Base-by-base conservation (phyloP, 2,329 filamentous ascomycete species). In the Lachnellula arida region DNA sequence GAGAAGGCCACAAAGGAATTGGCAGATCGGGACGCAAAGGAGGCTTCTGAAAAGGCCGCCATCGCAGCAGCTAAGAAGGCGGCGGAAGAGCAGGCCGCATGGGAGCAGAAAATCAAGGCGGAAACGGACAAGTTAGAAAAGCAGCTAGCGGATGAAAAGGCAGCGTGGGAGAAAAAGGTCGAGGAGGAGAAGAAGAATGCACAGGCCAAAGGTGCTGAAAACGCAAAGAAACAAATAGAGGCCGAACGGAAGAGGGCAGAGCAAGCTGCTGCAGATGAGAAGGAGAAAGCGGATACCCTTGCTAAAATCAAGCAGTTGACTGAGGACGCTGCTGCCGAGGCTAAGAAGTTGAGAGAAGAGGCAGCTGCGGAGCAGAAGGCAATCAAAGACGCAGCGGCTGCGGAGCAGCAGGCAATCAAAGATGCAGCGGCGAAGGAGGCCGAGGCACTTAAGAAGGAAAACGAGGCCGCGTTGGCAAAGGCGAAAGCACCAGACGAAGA, bases 1-100 rank as follows among this genome's bases (percentile, higher is more conserved):
- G 74, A 75, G 19, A 72, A 53, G 25, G 56, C 54, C 25, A 35
- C 19, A 22, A 50, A 55, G 77, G 54, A 75, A 74, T 34, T 73
- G 68, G 60, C 73, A 71, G 58, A 77, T 75, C 53, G 80, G 49
- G 71, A 75, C 6, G 71, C 73, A 68, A 47, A 69, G 64, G 50
- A 72, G 73, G 59, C 72, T 76, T 69, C 74, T 78, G 49, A 22
- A 9, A 51, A 51, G 9, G 54, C 76, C 42, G 71, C 74, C 40
- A 66, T 50, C 11, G 54, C 67, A 49, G 59, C 62, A 23, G 75
- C 75, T 1, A 70, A 78, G 40, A 56, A 56, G 23, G 51, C 73
- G 12, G 73, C 75, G 12, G 74, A 72, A 59, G 72, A 58, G 23
- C 52, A 49, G 25, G 54, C 54, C 35, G 52, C 58, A 17, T 50